Conservation (phyloP, 306 rosid species). For the Dalbergia cultrata region DNA sequence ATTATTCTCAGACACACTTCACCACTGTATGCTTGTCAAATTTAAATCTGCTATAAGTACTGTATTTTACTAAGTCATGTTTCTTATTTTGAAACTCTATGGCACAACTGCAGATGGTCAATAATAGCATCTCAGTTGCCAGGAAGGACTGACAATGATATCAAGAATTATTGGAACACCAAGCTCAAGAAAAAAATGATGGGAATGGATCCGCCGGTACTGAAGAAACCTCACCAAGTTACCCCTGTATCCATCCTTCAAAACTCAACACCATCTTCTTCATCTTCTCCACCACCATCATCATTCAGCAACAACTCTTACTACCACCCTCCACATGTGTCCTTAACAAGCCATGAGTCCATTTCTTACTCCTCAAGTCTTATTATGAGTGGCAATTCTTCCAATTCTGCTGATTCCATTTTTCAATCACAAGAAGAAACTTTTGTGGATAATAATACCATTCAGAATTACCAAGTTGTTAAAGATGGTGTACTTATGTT, state of each 20-base stretch:
- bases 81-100: conserved; percentile 13
- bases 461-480: conserved; percentile 42
- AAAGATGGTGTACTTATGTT: conserved; percentile 22
- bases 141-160: conserved; percentile 93
- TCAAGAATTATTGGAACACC: conserved; percentile 98
- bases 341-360: conserved; percentile 51
- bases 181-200: conserved; percentile 85
- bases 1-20: neutral
- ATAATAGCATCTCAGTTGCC: conserved; percentile 88
- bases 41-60: conserved; percentile 39
- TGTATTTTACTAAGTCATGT: neutral
- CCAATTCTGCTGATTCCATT: conserved; percentile 39
- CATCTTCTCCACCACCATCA: conserved; percentile 45
- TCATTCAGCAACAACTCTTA: conserved; percentile 44
- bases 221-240: conserved; percentile 49
- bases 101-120: conserved; percentile 76
- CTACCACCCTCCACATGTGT: conserved; percentile 21
- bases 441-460: conserved; percentile 33
- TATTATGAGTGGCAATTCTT: conserved; percentile 49
- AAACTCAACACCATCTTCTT: conserved; percentile 50
- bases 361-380: conserved; percentile 55
- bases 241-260: conserved; percentile 53
- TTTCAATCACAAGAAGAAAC: conserved; percentile 60
- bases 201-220: conserved; percentile 40
- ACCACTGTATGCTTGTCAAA: conserved; percentile 34